phyloP scores from a whole-genome alignment of 371 early-diverging fungal genomes.

The Entomophthora muscae region DNA sequence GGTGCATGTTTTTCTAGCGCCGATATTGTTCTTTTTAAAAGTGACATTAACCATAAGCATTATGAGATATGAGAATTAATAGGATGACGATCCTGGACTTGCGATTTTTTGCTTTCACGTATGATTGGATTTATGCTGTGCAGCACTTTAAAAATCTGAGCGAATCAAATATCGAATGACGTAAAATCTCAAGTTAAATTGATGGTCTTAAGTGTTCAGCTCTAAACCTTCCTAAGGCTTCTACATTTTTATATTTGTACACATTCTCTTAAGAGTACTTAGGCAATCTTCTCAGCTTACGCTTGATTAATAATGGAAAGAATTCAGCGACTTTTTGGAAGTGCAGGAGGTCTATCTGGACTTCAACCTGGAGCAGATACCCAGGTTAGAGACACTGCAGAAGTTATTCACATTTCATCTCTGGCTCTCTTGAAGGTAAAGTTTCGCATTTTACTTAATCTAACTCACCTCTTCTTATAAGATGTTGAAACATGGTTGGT shows the following conservation, averaged over 20 bases:
- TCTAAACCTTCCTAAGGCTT: no score
- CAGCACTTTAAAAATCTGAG: no score
- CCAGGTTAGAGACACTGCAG: conserved; percentile 92
- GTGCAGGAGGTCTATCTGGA: conserved; percentile 30
- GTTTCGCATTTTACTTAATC: background rate
- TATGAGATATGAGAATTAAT: no score
- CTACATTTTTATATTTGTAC: background rate
- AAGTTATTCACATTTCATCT: conserved; percentile 98
- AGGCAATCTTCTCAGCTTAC: background rate
- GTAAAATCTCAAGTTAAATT: no score
- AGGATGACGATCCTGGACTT: no score
- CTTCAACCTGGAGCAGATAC: conserved; percentile 68
- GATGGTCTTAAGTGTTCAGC: no score
- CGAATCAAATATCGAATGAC: no score
- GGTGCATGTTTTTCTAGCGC: conserved; percentile 87
- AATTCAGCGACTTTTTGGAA: conserved; percentile 48
- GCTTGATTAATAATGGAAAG: conserved; percentile 37
- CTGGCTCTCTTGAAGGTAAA: conserved; percentile 93
- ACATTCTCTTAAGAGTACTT: background rate
- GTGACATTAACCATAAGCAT: no score
- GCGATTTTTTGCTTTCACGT: no score
- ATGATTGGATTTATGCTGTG: no score
- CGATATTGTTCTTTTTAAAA: no score
- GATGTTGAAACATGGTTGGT: conserved; percentile 79
- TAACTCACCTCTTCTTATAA: conserved; percentile 14